Evolutionary conservation across 2,329 filamentous ascomycete species (phyloP), one percentile per base, ranked within the genome.

Genomic region (Monilinia laxa): DNA sequence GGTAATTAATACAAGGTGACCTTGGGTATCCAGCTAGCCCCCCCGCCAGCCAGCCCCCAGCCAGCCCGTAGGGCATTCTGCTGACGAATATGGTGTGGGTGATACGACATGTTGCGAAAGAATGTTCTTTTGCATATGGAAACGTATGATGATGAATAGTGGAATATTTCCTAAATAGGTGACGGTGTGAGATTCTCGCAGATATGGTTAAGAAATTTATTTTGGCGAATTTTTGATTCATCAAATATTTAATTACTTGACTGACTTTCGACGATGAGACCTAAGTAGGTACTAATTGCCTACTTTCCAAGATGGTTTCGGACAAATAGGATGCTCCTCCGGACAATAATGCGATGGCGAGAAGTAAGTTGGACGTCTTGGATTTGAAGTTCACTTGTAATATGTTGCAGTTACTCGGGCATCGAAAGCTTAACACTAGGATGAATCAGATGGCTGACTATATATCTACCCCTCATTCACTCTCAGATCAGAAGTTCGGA

Each of bases 81-180:
- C 57, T 60, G 58, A 51, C 45, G 58, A 51, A 51, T 11, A 23
- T 38, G 7, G 42, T 51, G 58, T 60, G 58, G 20, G 28, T 60
- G 45, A 38, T n/a, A 51, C 57, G 4, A 16, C 57, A 59, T 47
- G 28, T 20, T 25, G 57, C 42, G 45, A 60, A 60, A 60, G 58
- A 60, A 60, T 60, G 58, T 60, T 60, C 58, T 60, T 12, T 60
- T 60, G 58, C 58, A 60, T 49, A 60, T 59, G 28, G n/a, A 10
- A 51, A 7, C 18, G 20, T 60, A 51, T 51, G 58, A 38, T 60
- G 57, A 60, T 60, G 28, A 60, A 49, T 35, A 51, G 38, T 40
- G 12, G 9, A 49, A 49, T 49, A 51, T 51, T 60, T 23, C 58
- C 58, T 20, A 60, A 60, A 60, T 42, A 60, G 45, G 58, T 51